Evolutionary conservation across 805 yeast species (phyloP).

Genomic region (Kluyveromyces siamensis): DNA sequence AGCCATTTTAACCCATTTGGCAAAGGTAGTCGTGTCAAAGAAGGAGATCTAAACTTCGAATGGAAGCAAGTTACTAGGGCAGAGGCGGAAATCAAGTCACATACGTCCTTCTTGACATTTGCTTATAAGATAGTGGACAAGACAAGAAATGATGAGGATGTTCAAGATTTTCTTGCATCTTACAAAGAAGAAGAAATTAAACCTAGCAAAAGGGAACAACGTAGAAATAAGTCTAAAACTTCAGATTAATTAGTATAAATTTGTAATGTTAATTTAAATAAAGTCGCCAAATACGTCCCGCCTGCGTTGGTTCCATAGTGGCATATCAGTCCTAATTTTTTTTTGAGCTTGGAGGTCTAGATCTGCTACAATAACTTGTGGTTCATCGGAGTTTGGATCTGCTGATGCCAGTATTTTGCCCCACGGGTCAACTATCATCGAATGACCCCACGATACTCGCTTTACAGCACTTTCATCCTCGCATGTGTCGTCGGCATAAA

Average conservation of each 20-base stretch:
- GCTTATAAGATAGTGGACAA: conserved; percentile 43
- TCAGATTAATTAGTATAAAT: background rate
- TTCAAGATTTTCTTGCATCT: conserved; percentile 3
- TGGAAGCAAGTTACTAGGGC: conserved; percentile 83
- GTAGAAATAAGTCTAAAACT: background rate
- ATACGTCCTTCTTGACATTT: conserved; percentile 89
- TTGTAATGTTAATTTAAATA: conserved; percentile 1
- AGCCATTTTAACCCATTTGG: conserved; percentile 88
- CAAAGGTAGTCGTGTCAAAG: conserved; percentile 71
- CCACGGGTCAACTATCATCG: conserved; percentile 87
- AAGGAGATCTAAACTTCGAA: conserved; percentile 71
- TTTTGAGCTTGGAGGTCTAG: conserved; percentile 45
- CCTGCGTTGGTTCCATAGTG: conserved; percentile 66
- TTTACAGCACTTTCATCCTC: conserved; percentile 12
- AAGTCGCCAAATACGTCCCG: conserved; percentile 40
- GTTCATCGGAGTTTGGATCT: conserved; percentile 33
- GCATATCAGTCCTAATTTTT: conserved; percentile 60
- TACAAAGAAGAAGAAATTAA: background rate
- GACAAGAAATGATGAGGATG: conserved; percentile 12
- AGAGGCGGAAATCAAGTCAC: conserved; percentile 83
- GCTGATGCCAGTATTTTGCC: conserved; percentile 63
- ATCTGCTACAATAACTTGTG: conserved; percentile 53
- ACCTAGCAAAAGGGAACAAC: conserved; percentile 4
- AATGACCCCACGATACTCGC: conserved; percentile 78
- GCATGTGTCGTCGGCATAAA: conserved; percentile 30